phyloP scores from a whole-genome alignment of 2,329 filamentous ascomycete genomes.

The Calonectria pteridis region DNA sequence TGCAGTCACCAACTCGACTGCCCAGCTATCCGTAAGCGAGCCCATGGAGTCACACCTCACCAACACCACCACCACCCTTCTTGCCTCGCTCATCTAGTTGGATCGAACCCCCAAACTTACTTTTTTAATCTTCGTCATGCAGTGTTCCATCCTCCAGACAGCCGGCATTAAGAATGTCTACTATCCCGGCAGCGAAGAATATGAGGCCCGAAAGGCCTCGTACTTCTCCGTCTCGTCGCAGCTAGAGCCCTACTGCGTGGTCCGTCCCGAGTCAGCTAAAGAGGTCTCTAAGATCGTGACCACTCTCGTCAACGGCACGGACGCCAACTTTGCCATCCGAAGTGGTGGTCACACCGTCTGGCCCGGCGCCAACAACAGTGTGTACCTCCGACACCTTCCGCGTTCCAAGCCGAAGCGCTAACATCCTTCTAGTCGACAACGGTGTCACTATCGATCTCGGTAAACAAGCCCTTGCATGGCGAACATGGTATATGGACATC shows the following conservation, averaged over 20 bases:
- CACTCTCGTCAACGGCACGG: slow-evolving; percentile 29
- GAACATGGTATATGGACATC: background rate
- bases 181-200: slow-evolving; percentile 2
- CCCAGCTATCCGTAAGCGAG: slow-evolving; percentile 2
- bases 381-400: background rate
- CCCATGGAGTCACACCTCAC: background rate
- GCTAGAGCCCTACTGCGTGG: slow-evolving; percentile 43
- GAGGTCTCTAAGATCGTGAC: slow-evolving; percentile 42
- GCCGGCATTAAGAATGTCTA: slow-evolving; percentile 2
- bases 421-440: slow-evolving; percentile 26
- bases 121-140: background rate
- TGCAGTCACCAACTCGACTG: background rate
- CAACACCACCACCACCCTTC: background rate
- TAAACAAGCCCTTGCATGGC: background rate
- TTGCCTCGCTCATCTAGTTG: background rate
- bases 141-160: slow-evolving; percentile 1
- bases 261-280: slow-evolving; percentile 38
- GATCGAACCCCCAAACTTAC: background rate
- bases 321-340: slow-evolving; percentile 45
- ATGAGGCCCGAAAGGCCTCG: slow-evolving; percentile 20
- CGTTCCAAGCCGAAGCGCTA: background rate
- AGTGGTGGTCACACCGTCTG: slow-evolving; percentile 50
- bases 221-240: slow-evolving; percentile 45
- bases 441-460: slow-evolving; percentile 46
- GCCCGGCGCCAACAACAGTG: slow-evolving; percentile 41